phyloP scores from a whole-genome alignment of 768 basidiomycete genomes.

The Pisolithus tinctorius region DNA sequence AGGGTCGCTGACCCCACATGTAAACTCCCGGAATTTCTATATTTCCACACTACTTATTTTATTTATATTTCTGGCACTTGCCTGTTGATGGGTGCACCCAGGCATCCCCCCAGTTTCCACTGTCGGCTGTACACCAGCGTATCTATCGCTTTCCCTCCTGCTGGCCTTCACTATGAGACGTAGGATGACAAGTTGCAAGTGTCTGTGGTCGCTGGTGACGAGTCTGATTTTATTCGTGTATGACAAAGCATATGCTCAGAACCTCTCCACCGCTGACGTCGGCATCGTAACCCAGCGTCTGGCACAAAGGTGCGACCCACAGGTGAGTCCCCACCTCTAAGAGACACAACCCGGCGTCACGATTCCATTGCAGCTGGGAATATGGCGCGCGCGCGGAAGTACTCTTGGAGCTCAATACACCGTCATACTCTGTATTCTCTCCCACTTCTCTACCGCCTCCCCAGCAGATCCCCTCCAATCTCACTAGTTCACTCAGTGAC shows the following conservation, averaged over 20 bases:
- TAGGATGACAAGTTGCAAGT: not conserved
- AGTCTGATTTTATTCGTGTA: not conserved
- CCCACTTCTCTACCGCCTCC: conserved; percentile 22
- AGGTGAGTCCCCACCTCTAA: conserved; percentile 25
- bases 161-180: not conserved
- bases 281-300: conserved; percentile 30
- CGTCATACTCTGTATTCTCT: conserved; percentile 39
- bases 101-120: not conserved
- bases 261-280: conserved; percentile 30
- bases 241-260: conserved; percentile 15
- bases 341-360: not conserved
- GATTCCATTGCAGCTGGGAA: conserved; percentile 38
- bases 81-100: not conserved
- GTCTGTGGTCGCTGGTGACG: not conserved
- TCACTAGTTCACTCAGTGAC: conserved; percentile 35
- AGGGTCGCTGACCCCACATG: no score
- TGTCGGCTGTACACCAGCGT: not conserved
- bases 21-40: no score
- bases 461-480: conserved; percentile 9
- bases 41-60: no score
- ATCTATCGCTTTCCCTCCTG: no score
- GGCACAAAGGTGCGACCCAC: conserved; percentile 34
- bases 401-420: conserved; percentile 42
- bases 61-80: no score
- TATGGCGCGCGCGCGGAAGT: conserved; percentile 45